These are phyloP conservation scores for Hydnum rufescens DNA, from an alignment of 768 basidiomycete genomes.

Conservation along the genomic window DNA sequence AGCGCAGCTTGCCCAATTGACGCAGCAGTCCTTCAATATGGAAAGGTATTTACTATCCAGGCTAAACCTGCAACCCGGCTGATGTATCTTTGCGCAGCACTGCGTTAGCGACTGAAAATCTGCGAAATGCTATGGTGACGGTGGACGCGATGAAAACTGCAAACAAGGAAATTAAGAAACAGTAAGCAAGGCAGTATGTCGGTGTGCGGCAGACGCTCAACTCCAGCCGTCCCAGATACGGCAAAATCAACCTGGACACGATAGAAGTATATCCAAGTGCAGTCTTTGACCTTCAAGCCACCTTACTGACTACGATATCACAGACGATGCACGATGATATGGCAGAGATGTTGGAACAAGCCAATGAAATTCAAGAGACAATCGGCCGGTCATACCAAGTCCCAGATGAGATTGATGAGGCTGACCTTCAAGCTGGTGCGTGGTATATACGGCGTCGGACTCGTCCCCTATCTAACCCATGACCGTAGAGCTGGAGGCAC, in stretches of 20 bases:
- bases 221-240: constrained; percentile 22
- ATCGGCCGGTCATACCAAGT: constrained; percentile 87
- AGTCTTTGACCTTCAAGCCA: background rate
- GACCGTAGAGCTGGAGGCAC: constrained; percentile 68
- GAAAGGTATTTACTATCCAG: constrained; percentile 27
- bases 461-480: background rate
- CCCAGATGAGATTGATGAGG: constrained; percentile 95
- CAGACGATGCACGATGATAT: constrained; percentile 94
- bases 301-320: background rate
- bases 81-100: constrained; percentile 27
- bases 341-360: constrained; percentile 92
- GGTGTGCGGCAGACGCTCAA: background rate
- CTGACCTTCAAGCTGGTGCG: constrained; percentile 85
- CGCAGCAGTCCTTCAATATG: constrained; percentile 97
- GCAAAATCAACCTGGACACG: constrained; percentile 93
- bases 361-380: constrained; percentile 93
- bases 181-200: constrained; percentile 23
- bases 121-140: constrained; percentile 97
- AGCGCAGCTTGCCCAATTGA: constrained; percentile 67
- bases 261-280: constrained; percentile 55
- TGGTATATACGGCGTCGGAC: constrained; percentile 7
- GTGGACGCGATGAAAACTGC: constrained; percentile 90
- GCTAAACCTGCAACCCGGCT: background rate
- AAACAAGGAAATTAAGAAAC: constrained; percentile 90
- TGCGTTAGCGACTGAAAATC: constrained; percentile 86